Conservation (phyloP, 805 yeast genomes). For the Sungouiozyma ichnusensis region DNA sequence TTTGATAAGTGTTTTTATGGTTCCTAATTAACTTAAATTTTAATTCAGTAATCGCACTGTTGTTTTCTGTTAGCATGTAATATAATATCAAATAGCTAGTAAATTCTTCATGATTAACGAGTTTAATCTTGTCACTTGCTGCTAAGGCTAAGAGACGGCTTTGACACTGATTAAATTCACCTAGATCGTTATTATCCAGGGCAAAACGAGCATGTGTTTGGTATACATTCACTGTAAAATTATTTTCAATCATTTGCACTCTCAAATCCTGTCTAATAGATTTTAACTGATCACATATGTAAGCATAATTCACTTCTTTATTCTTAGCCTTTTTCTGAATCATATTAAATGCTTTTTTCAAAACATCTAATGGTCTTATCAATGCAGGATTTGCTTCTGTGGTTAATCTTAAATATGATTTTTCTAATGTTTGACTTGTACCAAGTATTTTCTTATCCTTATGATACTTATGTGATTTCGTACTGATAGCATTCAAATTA, state of each 20-base stretch:
- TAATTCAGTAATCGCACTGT: slow-evolving; percentile 20
- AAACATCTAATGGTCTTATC: slow-evolving; percentile 63
- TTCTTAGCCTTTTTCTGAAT: slow-evolving; percentile 43
- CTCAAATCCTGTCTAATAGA: slow-evolving; percentile 88
- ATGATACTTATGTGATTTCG: slow-evolving; percentile 25
- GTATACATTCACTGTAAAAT: slow-evolving; percentile 69
- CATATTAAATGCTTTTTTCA: slow-evolving; percentile 46
- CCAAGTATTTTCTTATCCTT: slow-evolving; percentile 45
- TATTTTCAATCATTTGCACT: slow-evolving; percentile 76
- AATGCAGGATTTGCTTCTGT: slow-evolving; percentile 80
- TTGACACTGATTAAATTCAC: slow-evolving; percentile 93
- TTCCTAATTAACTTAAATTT: slow-evolving; percentile 14
- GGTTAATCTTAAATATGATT: slow-evolving; percentile 72
- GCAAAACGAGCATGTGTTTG: slow-evolving; percentile 85
- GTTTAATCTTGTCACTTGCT: slow-evolving; percentile 30
- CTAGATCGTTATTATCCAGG: slow-evolving; percentile 69
- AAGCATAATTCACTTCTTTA: slow-evolving; percentile 51
- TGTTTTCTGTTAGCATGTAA: slow-evolving; percentile 61
- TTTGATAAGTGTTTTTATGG: slow-evolving; percentile 8
- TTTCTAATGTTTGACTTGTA: slow-evolving; percentile 54
- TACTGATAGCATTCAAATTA: slow-evolving; percentile 22
- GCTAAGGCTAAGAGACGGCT: slow-evolving; percentile 64
- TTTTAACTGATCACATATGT: slow-evolving; percentile 81
- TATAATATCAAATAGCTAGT: slow-evolving; percentile 64
- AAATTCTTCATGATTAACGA: slow-evolving; percentile 45